Evolutionary conservation across 2,329 filamentous ascomycete genomes (phyloP).

Genomic region (Apiospora aurea): DNA sequence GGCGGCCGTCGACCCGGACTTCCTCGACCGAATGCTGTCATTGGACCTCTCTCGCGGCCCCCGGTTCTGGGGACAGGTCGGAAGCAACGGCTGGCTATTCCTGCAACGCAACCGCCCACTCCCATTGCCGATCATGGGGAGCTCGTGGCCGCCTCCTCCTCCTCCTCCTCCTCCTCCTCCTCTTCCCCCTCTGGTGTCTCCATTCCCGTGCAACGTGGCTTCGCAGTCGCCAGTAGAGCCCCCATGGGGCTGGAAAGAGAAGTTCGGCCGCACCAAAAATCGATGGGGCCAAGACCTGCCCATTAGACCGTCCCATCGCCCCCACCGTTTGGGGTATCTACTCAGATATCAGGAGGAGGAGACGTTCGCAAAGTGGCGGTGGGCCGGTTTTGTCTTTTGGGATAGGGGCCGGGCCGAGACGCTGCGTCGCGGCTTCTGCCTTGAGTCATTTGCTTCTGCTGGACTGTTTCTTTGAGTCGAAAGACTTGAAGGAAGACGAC

Average conservation of each 20-base stretch:
- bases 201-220: not conserved
- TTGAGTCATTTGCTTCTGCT: no score
- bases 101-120: not conserved
- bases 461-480: no score
- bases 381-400: not conserved
- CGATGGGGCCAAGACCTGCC: not conserved
- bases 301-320: not conserved
- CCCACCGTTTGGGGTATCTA: fast-evolving
- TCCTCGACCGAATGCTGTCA: not conserved
- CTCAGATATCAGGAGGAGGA: not conserved
- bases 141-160: not conserved
- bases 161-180: not conserved
- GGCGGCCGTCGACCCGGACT: not conserved
- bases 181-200: not conserved
- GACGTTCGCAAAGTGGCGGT: not conserved
- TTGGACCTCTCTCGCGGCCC: fast-evolving
- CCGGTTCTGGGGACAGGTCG: not conserved
- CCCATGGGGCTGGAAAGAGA: not conserved
- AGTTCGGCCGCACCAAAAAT: not conserved
- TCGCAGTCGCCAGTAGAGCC: not conserved
- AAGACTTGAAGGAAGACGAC: no score
- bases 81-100: not conserved
- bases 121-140: no score
- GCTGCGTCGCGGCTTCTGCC: not conserved
- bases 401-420: not conserved